These are phyloP conservation scores for Rhodotorula glutinis DNA, from an alignment of 1,284 basidiomycete genomes.

Conservation along the genomic window DNA sequence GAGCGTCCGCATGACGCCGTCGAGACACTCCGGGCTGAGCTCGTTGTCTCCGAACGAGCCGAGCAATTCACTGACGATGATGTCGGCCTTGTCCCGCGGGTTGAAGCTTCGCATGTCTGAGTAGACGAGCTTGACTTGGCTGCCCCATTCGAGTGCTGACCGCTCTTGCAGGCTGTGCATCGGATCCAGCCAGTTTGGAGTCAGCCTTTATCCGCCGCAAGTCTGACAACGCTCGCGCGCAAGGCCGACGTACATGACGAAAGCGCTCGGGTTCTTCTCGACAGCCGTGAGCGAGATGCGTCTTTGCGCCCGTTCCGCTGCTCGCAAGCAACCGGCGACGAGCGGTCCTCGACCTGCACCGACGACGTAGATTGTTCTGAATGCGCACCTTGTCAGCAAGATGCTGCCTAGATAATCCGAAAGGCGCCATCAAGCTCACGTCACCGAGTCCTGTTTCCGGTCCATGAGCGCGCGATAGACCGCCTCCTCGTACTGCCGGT, in stretches of 20 bases:
- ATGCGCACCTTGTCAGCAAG: too few species aligned
- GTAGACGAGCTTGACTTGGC: constrained; percentile 73
- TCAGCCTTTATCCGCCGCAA: constrained; percentile 13
- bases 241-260: constrained; percentile 67
- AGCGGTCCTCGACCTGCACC: constrained; percentile 94
- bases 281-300: constrained; percentile 74
- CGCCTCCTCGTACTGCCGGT: constrained; percentile 91
- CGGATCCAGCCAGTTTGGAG: neutral
- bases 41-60: constrained; percentile 99
- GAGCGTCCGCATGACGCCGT: constrained; percentile 42
- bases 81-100: constrained; percentile 81
- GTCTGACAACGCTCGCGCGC: neutral
- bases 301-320: constrained; percentile 64
- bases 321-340: constrained; percentile 78
- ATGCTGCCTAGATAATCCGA: neutral
- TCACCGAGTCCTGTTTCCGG: constrained; percentile 58
- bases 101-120: constrained; percentile 89
- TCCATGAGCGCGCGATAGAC: constrained; percentile 77
- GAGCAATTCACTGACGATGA: constrained; percentile 91
- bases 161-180: constrained; percentile 71
- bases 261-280: constrained; percentile 94
- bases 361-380: constrained; percentile 79
- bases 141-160: constrained; percentile 76
- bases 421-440: constrained; percentile 53
- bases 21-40: constrained; percentile 73